phyloP scores from a whole-genome alignment of 495 filamentous ascomycete genomes.

The Annulohypoxylon moriforme region DNA sequence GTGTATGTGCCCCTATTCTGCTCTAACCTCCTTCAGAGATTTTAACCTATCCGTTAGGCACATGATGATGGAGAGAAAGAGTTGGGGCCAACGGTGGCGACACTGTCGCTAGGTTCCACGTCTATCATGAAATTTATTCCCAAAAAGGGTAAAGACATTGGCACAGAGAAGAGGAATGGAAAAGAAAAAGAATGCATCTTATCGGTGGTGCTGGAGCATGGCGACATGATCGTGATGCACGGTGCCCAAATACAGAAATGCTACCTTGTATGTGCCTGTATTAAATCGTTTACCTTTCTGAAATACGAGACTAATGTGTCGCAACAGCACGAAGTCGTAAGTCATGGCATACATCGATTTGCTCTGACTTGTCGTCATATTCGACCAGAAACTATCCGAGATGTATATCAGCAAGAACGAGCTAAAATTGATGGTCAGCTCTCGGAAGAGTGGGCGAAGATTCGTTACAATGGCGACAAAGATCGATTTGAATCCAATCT shows the following conservation, averaged over 20 bases:
- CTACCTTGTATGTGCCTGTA: constrained; percentile 73
- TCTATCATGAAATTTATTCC: constrained; percentile 77
- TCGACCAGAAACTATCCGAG: constrained; percentile 55
- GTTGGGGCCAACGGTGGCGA: constrained; percentile 80
- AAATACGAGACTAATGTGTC: constrained; percentile 16
- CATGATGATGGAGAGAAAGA: constrained; percentile 87
- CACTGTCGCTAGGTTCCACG: constrained; percentile 76
- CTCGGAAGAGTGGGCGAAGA: constrained; percentile 40
- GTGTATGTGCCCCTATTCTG: constrained; percentile 60
- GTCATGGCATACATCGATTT: constrained; percentile 70
- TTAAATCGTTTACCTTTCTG: constrained; percentile 31
- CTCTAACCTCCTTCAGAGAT: background rate
- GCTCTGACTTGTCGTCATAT: constrained; percentile 71
- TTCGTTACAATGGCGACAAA: constrained; percentile 31
- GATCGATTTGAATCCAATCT: constrained; percentile 4
- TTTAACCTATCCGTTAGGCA: constrained; percentile 64
- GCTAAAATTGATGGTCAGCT: constrained; percentile 50
- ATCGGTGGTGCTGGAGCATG: constrained; percentile 69
- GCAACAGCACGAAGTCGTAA: constrained; percentile 69
- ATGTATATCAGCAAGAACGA: constrained; percentile 41
- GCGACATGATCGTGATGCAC: constrained; percentile 87
- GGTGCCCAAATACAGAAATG: constrained; percentile 75
- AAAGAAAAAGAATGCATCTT: constrained; percentile 47
- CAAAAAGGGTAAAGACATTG: constrained; percentile 67
- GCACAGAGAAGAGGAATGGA: constrained; percentile 42